A percentile compares a stretch with the other conserved stretches of the same genome.
phyloP scores from a whole-genome alignment of 495 filamentous ascomycete species.

The Xylaria bambusicola region DNA sequence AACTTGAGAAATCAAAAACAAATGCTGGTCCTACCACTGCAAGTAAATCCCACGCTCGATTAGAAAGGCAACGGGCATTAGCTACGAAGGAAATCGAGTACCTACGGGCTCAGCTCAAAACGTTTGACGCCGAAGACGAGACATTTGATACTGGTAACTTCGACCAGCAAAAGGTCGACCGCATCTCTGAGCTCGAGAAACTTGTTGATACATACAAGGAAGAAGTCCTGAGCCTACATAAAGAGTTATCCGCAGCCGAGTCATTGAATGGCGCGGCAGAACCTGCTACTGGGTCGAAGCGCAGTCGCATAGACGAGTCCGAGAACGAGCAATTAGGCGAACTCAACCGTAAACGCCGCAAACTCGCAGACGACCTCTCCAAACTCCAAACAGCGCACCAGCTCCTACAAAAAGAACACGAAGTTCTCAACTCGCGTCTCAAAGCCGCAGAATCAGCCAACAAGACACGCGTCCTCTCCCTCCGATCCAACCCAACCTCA shows the following conservation, averaged over 20 bases:
- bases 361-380: conserved; percentile 75
- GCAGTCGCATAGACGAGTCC: conserved; percentile 54
- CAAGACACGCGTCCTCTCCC: conserved; percentile 80
- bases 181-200: conserved; percentile 79
- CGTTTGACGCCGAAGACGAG: conserved; percentile 84
- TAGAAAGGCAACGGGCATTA: conserved; percentile 80
- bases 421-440: conserved; percentile 70
- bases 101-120: conserved; percentile 87
- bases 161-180: conserved; percentile 72
- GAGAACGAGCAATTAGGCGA: conserved; percentile 80
- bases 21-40: conserved; percentile 51
- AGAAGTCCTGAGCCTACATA: conserved; percentile 75
- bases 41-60: conserved; percentile 63
- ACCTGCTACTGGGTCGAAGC: conserved; percentile 54
- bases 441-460: conserved; percentile 68
- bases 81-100: conserved; percentile 92
- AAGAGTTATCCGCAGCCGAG: conserved; percentile 69
- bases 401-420: conserved; percentile 72
- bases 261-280: conserved; percentile 32
- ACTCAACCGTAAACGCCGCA: conserved; percentile 78
- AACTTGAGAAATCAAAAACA: conserved; percentile 70
- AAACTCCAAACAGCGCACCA: conserved; percentile 65
- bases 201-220: conserved; percentile 84
- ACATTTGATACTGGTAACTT: conserved; percentile 78
- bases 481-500: conserved; percentile 87